Conservation (phyloP, 1,284 basidiomycete species). For the Rhodotorula sp. region DNA sequence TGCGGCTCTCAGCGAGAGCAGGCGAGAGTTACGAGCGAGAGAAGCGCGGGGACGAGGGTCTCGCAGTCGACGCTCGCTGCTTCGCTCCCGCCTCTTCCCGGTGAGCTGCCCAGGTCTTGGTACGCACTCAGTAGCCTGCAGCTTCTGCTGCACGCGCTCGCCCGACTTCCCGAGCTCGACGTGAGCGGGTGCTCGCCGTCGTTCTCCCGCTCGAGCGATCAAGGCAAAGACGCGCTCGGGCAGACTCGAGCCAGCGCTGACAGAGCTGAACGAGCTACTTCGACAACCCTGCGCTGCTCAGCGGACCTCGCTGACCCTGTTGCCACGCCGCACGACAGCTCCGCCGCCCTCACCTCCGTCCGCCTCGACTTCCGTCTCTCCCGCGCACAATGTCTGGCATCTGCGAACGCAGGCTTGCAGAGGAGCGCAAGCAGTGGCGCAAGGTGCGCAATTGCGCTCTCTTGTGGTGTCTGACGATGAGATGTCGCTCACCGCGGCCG, state of each 20-base stretch:
- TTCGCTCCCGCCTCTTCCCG: no score
- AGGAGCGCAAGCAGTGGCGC: conserved; percentile 98
- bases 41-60: no score
- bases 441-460: conserved; percentile 80
- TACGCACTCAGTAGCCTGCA: no score
- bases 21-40: neutral
- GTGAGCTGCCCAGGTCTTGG: no score
- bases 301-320: neutral
- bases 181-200: no score
- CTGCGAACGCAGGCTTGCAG: conserved; percentile 72
- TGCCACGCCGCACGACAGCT: neutral
- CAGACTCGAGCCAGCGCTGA: no score
- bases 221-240: no score
- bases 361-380: neutral
- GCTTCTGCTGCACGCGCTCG: no score
- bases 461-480: conserved; percentile 1
- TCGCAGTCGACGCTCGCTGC: no score
- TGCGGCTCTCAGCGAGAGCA: neutral
- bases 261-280: neutral
- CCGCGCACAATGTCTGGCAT: conserved; percentile 39
- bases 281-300: no score
- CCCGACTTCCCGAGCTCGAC: no score
- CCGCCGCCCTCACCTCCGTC: neutral
- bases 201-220: no score
- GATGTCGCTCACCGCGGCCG: neutral